These are phyloP conservation scores for Turnera subulata DNA, from an alignment of 345 rosid species.

Conservation along the genomic window DNA sequence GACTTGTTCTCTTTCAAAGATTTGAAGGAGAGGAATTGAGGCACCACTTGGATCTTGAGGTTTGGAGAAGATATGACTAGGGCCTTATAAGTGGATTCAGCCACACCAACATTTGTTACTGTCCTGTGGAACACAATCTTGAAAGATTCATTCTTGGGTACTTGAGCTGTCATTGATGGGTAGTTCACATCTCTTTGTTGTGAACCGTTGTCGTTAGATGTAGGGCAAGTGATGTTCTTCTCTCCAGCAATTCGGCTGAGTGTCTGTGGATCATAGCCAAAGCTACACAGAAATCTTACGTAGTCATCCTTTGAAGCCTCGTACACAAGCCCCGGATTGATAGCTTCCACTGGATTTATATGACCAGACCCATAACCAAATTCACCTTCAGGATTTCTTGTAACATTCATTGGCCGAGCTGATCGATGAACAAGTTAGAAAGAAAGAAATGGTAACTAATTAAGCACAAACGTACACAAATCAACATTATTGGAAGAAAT, in stretches of 20 bases:
- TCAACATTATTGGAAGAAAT: constrained; percentile 51
- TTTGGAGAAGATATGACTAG: not conserved
- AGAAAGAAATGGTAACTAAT: not conserved
- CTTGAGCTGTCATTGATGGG: constrained; percentile 31
- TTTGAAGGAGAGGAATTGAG: constrained; percentile 12
- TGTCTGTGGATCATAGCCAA: constrained; percentile 11
- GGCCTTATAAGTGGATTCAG: constrained; percentile 11
- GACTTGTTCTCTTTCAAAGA: constrained; percentile 15
- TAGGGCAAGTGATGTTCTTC: constrained; percentile 20
- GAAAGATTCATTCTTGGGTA: not conserved
- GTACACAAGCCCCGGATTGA: no score
- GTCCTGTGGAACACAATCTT: constrained; percentile 10
- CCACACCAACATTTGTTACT: constrained; percentile 22
- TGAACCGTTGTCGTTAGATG: not conserved
- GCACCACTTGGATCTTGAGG: constrained; percentile 8
- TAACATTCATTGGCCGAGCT: constrained; percentile 37
- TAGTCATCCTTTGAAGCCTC: no score
- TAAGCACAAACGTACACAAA: not conserved
- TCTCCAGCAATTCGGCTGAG: constrained; percentile 18
- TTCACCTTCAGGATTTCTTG: constrained; percentile 25
- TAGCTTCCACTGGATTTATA: no score
- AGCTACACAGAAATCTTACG: constrained; percentile 33
- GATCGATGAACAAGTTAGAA: not conserved
- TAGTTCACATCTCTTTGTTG: constrained; percentile 27
- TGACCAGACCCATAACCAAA: constrained; percentile 18